Evolutionary conservation across 768 basidiomycete genomes (phyloP).

Genomic region (Imleria badia): DNA sequence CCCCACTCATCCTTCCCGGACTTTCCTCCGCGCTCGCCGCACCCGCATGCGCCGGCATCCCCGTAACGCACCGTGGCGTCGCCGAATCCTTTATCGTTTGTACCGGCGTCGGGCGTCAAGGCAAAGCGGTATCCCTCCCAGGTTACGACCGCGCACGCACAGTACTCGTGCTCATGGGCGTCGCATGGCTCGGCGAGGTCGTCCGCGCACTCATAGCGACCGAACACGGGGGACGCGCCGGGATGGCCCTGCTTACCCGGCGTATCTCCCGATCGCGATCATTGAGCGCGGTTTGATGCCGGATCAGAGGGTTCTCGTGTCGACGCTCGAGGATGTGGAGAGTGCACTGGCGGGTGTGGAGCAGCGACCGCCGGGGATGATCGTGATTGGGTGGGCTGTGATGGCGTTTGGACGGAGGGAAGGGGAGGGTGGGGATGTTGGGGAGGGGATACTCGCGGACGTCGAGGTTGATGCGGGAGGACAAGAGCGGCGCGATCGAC

Average conservation of each 20-base stretch:
- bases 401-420: conserved; percentile 50
- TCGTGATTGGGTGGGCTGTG: conserved; percentile 91
- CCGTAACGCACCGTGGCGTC: conserved; percentile 94
- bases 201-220: conserved; percentile 53
- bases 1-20: conserved; percentile 85
- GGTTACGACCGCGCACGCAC: conserved; percentile 83
- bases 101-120: conserved; percentile 89
- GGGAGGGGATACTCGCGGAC: conserved; percentile 71
- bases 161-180: conserved; percentile 90
- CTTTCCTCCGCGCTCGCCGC: conserved; percentile 88
- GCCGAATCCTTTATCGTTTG: conserved; percentile 88
- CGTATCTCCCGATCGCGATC: conserved; percentile 81
- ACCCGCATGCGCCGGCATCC: conserved; percentile 86
- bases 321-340: conserved; percentile 72
- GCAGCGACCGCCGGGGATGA: conserved; percentile 95
- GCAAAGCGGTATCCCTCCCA: conserved; percentile 81
- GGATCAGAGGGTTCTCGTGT: conserved; percentile 83
- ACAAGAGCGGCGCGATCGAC: conserved; percentile 28
- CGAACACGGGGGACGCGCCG: conserved; percentile 41
- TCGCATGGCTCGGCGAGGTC: conserved; percentile 78
- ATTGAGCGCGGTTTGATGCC: conserved; percentile 94
- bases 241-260: conserved; percentile 65
- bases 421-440: conserved; percentile 47
- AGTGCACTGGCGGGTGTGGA: conserved; percentile 70
- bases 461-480: conserved; percentile 32